These are phyloP conservation scores for Stachybotrys chlorohalonatus DNA, from an alignment of 2,329 filamentous ascomycete genomes.

Conservation along the genomic window DNA sequence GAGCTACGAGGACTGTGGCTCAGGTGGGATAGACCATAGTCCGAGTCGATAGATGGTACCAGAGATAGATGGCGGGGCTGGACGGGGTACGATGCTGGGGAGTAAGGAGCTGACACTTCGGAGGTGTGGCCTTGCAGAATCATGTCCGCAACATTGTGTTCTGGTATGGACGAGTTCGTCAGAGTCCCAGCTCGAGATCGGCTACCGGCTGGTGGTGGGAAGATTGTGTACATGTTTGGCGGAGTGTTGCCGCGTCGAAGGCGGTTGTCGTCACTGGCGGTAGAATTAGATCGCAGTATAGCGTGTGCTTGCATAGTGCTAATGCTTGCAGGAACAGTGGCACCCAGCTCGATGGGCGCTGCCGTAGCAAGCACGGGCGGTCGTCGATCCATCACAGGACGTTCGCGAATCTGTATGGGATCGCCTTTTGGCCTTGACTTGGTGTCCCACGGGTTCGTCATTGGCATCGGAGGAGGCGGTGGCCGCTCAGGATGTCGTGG, in stretches of 20 bases:
- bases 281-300: slow-evolving; percentile 5
- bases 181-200: slow-evolving; percentile 11
- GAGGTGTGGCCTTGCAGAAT: not conserved
- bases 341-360: slow-evolving; percentile 4
- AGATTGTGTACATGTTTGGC: slow-evolving; percentile 11
- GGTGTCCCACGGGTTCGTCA: slow-evolving; percentile 33
- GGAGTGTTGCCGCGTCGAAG: not conserved
- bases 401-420: not conserved
- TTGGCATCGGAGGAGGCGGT: slow-evolving; percentile 19
- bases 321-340: not conserved
- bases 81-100: not conserved
- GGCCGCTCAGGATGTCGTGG: slow-evolving; percentile 2
- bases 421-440: slow-evolving; percentile 9
- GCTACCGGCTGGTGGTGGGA: slow-evolving; percentile 8
- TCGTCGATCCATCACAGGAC: not conserved
- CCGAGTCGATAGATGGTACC: not conserved
- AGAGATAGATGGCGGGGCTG: not conserved
- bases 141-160: slow-evolving; percentile 12
- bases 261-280: not conserved
- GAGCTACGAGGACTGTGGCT: not conserved
- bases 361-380: not conserved
- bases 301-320: not conserved
- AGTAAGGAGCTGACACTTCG: not conserved
- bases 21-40: not conserved
- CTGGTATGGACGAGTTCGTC: slow-evolving; percentile 15